Evolutionary conservation across 805 yeast species (phyloP), one percentile per base, ranked within the genome.

Genomic region (Candida schatavii): DNA sequence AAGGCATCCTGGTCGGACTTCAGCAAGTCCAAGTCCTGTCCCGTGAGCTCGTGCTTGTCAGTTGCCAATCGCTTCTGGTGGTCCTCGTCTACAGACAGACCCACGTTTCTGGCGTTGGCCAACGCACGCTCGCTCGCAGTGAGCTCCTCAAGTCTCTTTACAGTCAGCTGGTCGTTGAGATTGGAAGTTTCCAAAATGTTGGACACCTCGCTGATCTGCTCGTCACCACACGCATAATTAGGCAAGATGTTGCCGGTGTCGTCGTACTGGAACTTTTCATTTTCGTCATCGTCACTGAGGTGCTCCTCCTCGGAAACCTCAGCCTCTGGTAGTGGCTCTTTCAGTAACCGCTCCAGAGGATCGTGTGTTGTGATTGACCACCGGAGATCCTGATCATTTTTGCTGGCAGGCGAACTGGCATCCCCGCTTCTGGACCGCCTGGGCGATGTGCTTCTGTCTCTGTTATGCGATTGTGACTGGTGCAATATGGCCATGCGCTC

Each of bases 311-410:
- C 83, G 53, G 80, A 72, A 10, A 62, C 62, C 41, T 69, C 75
- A 40, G 46, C 48, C n/a, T 43, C 45, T 9, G 54, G 45, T 9
- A 39, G 40, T 3, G 18, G 15, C n/a, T 37, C 42, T 11, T 40
- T 22, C n/a, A 54, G 54, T 27, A 83, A 57, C 44, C 93, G 64
- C 51, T 82, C 85, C 47, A 82, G 81, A 0, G 95, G 95, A 51
- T 85, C 90, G 50, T 80, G 85, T 41, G 77, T 75, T 37, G 86
- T 72, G 32, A 85, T 81, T 0, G 86, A 76, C 81, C 85, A 83
- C 50, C 75, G 76, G 42, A 77, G 53, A 29, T 72, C 77, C 46
- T 68, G 70, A 42, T 57, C 73, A 37, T 66, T 71, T 31, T 61
- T 60, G 55, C 58, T 62, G 13, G 71, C 65, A 14, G 66, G 58